These are phyloP conservation scores for Syncephalis fuscata DNA, from an alignment of 371 early-diverging fungal genomes.

Conservation along the genomic window DNA sequence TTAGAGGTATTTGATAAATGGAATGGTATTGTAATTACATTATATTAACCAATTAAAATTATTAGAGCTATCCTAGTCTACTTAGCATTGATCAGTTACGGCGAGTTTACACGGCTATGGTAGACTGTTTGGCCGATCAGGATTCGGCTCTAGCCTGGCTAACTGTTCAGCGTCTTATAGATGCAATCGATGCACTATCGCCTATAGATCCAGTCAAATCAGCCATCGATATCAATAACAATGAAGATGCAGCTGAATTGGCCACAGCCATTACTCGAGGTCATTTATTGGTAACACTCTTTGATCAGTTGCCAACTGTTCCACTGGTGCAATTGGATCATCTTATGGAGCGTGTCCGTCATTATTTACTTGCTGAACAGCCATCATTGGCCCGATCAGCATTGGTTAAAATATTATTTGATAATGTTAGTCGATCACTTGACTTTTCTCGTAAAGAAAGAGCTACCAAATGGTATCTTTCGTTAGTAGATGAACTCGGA, in stretches of 20 bases:
- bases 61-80: conserved; percentile 28
- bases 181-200: background rate
- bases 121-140: conserved; percentile 29
- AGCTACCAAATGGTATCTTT: conserved; percentile 20
- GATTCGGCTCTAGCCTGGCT: conserved; percentile 40
- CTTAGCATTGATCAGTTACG: conserved; percentile 36
- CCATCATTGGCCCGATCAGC: conserved; percentile 10
- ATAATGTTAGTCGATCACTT: conserved; percentile 14
- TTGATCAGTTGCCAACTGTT: conserved; percentile 18
- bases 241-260: conserved; percentile 1
- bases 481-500: conserved; percentile 13
- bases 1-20: conserved; percentile 16
- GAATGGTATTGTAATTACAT: background rate
- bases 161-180: background rate
- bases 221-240: background rate
- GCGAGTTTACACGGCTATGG: conserved; percentile 33
- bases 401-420: conserved; percentile 15
- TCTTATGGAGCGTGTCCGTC: conserved; percentile 13
- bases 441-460: conserved; percentile 22
- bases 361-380: conserved; percentile 11
- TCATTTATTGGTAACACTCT: conserved; percentile 14
- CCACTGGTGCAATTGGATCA: conserved; percentile 17
- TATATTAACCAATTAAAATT: background rate
- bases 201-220: background rate
- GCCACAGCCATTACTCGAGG: conserved; percentile 5